Percentiles rank a stretch among this genome's conserved stretches.
Evolutionary conservation across 257 asterid genomes (phyloP).

Genomic region (Henckelia pumila): DNA sequence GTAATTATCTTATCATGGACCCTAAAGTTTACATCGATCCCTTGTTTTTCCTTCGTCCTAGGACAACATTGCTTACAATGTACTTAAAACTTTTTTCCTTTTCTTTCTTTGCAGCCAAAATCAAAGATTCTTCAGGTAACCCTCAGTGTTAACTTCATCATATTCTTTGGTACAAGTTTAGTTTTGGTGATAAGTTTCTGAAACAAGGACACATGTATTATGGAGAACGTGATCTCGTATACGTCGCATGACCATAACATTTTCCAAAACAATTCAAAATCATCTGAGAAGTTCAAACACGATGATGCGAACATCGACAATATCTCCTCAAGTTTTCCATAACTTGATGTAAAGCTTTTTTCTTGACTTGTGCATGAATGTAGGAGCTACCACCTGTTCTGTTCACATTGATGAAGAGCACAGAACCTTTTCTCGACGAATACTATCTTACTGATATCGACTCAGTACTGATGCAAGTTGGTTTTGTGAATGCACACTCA

Average conservation of each 20-base stretch:
- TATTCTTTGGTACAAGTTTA: background rate
- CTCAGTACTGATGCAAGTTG: constrained; percentile 47
- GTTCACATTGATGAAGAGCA: constrained; percentile 92
- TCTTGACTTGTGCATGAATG: constrained; percentile 3
- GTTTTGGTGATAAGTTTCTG: background rate
- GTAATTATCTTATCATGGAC: constrained; percentile 33
- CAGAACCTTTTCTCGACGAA: constrained; percentile 87
- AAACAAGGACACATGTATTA: no score
- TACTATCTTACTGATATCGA: constrained; percentile 85
- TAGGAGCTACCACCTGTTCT: constrained; percentile 86
- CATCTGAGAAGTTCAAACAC: background rate
- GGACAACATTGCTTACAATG: constrained; percentile 18
- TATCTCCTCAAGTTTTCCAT: background rate
- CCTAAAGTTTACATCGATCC: background rate
- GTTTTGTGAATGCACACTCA: constrained; percentile 56
- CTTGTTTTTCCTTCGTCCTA: constrained; percentile 2
- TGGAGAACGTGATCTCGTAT: background rate
- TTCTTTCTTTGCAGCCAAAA: constrained; percentile 73
- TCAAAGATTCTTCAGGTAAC: constrained; percentile 93
- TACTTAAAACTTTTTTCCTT: constrained; percentile 3
- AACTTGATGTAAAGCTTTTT: background rate
- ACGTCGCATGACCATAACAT: background rate
- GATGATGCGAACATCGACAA: background rate
- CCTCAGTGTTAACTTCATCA: background rate
- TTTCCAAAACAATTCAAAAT: background rate